A percentile compares a stretch with the other conserved stretches of the same genome.
phyloP scores from a whole-genome alignment of 192 early-diverging fungal genomes.

The Podila verticillata region DNA sequence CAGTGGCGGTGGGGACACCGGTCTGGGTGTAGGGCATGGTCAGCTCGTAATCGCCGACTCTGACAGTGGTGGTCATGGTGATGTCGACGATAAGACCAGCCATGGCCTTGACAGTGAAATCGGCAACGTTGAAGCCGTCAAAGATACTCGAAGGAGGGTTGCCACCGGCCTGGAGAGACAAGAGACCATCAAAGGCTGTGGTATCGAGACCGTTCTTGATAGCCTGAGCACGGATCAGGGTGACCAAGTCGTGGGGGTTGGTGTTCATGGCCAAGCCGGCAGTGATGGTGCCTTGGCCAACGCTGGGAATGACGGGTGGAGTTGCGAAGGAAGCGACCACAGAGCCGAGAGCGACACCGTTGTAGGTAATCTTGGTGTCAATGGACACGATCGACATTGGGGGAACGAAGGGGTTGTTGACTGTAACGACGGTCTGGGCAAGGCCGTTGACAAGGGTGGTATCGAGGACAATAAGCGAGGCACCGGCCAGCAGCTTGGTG shows the following conservation, averaged over 20 bases:
- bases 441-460: constrained; percentile 44
- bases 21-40: constrained; percentile 45
- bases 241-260: constrained; percentile 50
- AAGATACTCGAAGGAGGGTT: constrained; percentile 36
- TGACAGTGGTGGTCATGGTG: constrained; percentile 33
- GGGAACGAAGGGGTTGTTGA: constrained; percentile 61
- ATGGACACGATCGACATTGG: constrained; percentile 52
- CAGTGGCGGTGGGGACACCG: constrained; percentile 48
- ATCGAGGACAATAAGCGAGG: constrained; percentile 36
- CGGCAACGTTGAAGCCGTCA: constrained; percentile 47
- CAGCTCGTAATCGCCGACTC: constrained; percentile 55
- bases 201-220: constrained; percentile 42
- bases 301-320: constrained; percentile 44
- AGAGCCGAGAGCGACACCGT: constrained; percentile 47
- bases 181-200: constrained; percentile 48
- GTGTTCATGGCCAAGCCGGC: constrained; percentile 55
- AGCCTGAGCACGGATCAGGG: constrained; percentile 50
- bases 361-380: constrained; percentile 39
- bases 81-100: constrained; percentile 52
- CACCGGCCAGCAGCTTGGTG: constrained; percentile 39
- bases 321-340: constrained; percentile 49
- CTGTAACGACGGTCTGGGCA: constrained; percentile 50
- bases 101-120: constrained; percentile 50
- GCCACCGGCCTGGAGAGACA: constrained; percentile 30
- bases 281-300: constrained; percentile 39